Evolutionary conservation across 1,139 yeast species (phyloP), one percentile per base, ranked within the genome.

Genomic region (Saccharomyces hybrid): DNA sequence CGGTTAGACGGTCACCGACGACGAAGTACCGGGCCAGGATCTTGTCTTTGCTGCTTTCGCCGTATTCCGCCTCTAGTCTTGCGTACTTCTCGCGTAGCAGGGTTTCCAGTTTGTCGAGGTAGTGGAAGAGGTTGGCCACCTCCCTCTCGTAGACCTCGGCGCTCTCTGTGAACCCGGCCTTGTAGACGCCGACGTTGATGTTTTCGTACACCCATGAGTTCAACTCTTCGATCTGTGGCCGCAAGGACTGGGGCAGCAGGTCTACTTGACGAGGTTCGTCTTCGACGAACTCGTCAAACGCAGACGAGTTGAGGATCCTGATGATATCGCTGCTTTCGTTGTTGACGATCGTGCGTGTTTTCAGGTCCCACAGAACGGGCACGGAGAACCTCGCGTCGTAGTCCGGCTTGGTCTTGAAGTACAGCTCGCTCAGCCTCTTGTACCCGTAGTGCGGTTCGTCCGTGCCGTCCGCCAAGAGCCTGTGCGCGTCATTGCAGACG

Each of bases 181-280:
- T 93, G 77, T 93, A 93, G 34, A 93, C 98, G 46, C 97, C 98
- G 69, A 88, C 89, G 76, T 90, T 91, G 71, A 91, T 86, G 63
- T 78, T 81, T 66, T 86, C 86, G 70, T 91, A 91, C 51, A 88
- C 79, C 95, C 96, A 87, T n/a, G 75, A 78, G 67, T 91, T 90
- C 62, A 88, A 67, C 55, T 81, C 89, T 64, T 91, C 96, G 65
- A 91, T 88, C 59, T 82, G 71, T 0, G 69, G 54, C 58, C 75
- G 76, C 58, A 82, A 72, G 1, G 69, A 68, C 19, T 72, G 69
- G 9, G 97, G 97, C 60, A 85, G 84, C 59, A 84, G 73, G 65
- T 86, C 82, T 2, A 29, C 4, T 2, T 29, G 32, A 29, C 32
- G 32, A 2, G 32, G 32, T 29, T 29, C 32, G 32, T 29, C 32